Percentiles rank a stretch among this genome's conserved stretches.
phyloP scores from a whole-genome alignment of 2,329 filamentous ascomycete genomes.

The Alternaria sp. region DNA sequence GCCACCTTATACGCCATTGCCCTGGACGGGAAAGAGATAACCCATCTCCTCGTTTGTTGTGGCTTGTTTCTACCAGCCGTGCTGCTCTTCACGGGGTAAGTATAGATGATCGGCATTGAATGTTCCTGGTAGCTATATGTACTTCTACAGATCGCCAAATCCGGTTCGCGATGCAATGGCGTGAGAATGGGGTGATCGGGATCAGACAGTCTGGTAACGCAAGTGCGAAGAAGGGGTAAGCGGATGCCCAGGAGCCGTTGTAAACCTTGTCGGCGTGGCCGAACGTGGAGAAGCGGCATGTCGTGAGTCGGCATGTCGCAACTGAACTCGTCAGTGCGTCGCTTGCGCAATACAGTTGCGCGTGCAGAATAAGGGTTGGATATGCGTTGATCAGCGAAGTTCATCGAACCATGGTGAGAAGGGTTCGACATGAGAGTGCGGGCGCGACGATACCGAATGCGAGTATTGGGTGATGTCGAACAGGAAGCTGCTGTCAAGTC shows the following conservation, averaged over 20 bases:
- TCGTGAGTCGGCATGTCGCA: background rate
- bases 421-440: background rate
- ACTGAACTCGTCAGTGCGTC: background rate
- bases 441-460: background rate
- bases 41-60: background rate
- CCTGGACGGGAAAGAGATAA: background rate
- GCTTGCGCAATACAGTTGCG: background rate
- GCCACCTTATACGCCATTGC: background rate
- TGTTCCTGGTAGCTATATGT: background rate
- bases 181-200: background rate
- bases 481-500: background rate
- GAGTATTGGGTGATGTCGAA: background rate
- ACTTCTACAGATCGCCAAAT: background rate
- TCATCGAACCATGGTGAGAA: background rate
- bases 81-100: background rate
- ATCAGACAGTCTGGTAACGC: background rate
- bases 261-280: background rate
- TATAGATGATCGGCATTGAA: background rate
- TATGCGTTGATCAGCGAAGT: background rate
- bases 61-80: conserved; percentile 1
- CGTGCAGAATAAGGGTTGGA: background rate
- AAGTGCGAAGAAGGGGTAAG: background rate
- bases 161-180: background rate
- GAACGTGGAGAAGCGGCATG: background rate
- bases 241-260: background rate